Conservation (phyloP, 2,329 filamentous ascomycete genomes). For the Fusarium odoratissimum region DNA sequence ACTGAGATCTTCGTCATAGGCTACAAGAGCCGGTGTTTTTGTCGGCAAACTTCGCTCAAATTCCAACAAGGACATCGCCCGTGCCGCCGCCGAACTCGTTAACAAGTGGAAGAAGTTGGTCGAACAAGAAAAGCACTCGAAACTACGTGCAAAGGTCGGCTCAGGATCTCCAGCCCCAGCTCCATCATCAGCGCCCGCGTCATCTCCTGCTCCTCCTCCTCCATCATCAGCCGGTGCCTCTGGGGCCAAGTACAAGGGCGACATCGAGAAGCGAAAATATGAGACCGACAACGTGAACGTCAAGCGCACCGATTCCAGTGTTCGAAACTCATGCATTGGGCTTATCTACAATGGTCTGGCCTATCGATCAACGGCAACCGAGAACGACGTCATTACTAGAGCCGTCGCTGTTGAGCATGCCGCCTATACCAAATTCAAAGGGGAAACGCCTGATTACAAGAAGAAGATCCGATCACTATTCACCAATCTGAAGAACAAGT, state of each 20-base stretch:
- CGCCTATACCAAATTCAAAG: conserved; percentile 75
- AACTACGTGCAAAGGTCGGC: conserved; percentile 55
- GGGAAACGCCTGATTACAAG: conserved; percentile 81
- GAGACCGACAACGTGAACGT: conserved; percentile 84
- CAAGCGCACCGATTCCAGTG: conserved; percentile 77
- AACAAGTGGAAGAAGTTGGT: conserved; percentile 87
- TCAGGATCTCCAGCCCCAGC: conserved; percentile 54
- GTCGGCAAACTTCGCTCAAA: conserved; percentile 85
- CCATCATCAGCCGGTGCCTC: conserved; percentile 52
- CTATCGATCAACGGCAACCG: conserved; percentile 75
- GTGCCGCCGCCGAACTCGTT: conserved; percentile 83
- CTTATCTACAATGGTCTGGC: conserved; percentile 93
- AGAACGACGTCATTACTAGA: conserved; percentile 77
- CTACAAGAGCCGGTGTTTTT: conserved; percentile 90
- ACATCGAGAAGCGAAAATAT: conserved; percentile 83
- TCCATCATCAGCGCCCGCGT: conserved; percentile 66
- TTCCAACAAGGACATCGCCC: conserved; percentile 82
- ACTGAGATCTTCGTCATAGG: conserved; percentile 53
- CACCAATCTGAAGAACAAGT: conserved; percentile 93
- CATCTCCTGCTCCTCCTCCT: conserved; percentile 62
- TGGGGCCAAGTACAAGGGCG: conserved; percentile 67
- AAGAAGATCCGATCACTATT: conserved; percentile 92
- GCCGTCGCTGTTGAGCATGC: conserved; percentile 87
- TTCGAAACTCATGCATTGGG: conserved; percentile 87
- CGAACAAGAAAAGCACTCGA: conserved; percentile 69